Conservation (phyloP, 768 basidiomycete genomes). For the Gloeophyllum trabeum region DNA sequence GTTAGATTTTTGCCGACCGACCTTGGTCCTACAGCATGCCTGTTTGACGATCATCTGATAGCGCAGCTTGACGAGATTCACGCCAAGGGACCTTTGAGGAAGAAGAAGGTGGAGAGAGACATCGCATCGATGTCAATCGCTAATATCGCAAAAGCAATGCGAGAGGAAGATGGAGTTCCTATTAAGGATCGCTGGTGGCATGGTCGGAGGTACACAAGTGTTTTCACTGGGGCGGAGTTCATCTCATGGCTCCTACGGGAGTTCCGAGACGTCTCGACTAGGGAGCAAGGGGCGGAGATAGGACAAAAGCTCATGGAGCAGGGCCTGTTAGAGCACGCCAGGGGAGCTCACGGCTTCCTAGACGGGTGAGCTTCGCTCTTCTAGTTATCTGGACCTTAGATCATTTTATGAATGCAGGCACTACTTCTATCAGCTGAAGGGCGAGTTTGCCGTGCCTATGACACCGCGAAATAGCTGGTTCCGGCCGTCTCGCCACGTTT, state of each 20-base stretch:
- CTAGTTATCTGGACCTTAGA: background rate
- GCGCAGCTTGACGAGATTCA: constrained; percentile 76
- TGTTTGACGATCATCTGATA: constrained; percentile 71
- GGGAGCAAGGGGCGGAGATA: constrained; percentile 72
- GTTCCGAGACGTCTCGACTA: constrained; percentile 78
- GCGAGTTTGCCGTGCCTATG: constrained; percentile 60
- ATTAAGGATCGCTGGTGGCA: constrained; percentile 88
- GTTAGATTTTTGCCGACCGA: constrained; percentile 79
- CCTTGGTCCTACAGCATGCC: constrained; percentile 67
- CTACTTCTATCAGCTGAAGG: constrained; percentile 79
- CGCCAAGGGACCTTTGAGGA: constrained; percentile 58
- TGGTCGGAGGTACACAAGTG: constrained; percentile 55
- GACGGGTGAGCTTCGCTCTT: constrained; percentile 52
- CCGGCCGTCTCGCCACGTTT: constrained; percentile 31
- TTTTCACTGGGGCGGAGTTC: constrained; percentile 84
- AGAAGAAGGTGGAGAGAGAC: constrained; percentile 73
- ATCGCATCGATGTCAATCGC: constrained; percentile 43
- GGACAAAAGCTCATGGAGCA: constrained; percentile 68
- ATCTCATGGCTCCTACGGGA: constrained; percentile 89
- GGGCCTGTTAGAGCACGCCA: constrained; percentile 79
- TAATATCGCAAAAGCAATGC: constrained; percentile 73
- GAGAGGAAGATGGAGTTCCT: constrained; percentile 71
- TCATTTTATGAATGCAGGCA: constrained; percentile 35
- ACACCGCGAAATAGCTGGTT: constrained; percentile 69
- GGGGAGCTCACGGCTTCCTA: constrained; percentile 69